Evolutionary conservation across 2,329 filamentous ascomycete genomes (phyloP), one percentile per base, ranked within the genome.

Genomic region (Fusarium citri): DNA sequence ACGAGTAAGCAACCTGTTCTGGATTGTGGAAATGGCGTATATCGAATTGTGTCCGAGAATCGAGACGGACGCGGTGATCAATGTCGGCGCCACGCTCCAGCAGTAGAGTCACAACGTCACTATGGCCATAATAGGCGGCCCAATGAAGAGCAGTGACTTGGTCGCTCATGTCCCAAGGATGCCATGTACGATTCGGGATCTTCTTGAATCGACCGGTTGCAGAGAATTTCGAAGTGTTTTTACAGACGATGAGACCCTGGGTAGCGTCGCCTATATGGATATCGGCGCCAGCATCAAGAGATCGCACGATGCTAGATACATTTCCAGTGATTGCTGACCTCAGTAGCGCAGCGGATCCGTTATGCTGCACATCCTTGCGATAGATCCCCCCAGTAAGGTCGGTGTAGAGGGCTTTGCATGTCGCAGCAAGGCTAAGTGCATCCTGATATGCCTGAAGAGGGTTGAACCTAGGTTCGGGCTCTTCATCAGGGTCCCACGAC

Each of bases 61-160:
- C 60, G 3, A 66, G 11, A 6, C 43, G 42, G n/a, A 69, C 66
- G 6, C 60, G 61, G n/a, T 37, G 26, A 15, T 66, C 37, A 3
- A 69, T 14, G 9, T 55, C 16, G 1, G 43, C 55, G 3, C 48
- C 48, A 4, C 30, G 43, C 2, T 46, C 2, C 4, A 69, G 45
- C 2, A 69, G 48, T 2, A 51, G 9, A 2, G 10, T 12, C 5
- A 53, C 40, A 5, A 69, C 30, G 3, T 69, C 28, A 6, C 5
- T 22, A 18, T 47, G 25, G 3, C 60, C 51, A 2, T 47, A 12
- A 12, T 20, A 51, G 3, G 48, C 40, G 3, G 60, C 47, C 65
- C 55, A 62, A 22, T 69, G 66, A 7, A 66, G 18, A 15, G 65
- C n/a, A 3, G 55, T 69, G 3, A 30, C 48, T 41, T 69, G 43